Conservation (phyloP, 2,329 filamentous ascomycete genomes). For the Sphaerulina musiva region DNA sequence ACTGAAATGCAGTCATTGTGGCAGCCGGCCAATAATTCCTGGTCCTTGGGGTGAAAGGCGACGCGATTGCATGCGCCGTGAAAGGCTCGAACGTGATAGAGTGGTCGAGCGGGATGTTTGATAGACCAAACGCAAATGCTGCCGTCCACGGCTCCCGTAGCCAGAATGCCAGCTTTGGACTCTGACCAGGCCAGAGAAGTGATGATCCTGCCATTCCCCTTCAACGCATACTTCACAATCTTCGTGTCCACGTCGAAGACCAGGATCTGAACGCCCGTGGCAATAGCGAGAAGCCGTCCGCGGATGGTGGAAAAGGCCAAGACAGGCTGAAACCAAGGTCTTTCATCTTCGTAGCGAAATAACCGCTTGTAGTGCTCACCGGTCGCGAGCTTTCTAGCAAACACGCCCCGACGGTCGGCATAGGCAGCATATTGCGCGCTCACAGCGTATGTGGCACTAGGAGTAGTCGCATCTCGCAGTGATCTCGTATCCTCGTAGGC, state of each 20-base stretch:
- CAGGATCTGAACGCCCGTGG: conserved; percentile 19
- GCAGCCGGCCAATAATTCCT: conserved; percentile 13
- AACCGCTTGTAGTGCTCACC: conserved; percentile 8
- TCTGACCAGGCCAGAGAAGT: conserved; percentile 17
- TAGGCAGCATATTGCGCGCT: conserved; percentile 21
- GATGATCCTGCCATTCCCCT: conserved; percentile 22
- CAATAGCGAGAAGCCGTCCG: conserved; percentile 21
- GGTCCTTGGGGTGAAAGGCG: conserved; percentile 11
- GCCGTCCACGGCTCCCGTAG: conserved; percentile 22
- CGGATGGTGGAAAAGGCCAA: conserved; percentile 18
- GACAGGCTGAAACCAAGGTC: conserved; percentile 15
- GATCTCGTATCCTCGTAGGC: conserved; percentile 5
- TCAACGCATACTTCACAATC: conserved; percentile 12
- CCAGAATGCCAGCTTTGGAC: conserved; percentile 14
- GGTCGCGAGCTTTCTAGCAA: conserved; percentile 11
- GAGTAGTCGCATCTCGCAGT: background rate
- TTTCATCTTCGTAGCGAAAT: conserved; percentile 9
- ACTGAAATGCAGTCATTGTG: conserved; percentile 11
- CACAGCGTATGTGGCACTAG: conserved; percentile 14
- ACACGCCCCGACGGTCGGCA: conserved; percentile 15
- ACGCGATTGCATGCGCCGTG: conserved; percentile 18
- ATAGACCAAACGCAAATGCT: conserved; percentile 23
- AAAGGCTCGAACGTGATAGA: conserved; percentile 16
- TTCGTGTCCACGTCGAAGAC: conserved; percentile 19
- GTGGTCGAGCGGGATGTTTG: conserved; percentile 13